phyloP scores from a whole-genome alignment of 306 rosid genomes.

The Purshia tridentata region DNA sequence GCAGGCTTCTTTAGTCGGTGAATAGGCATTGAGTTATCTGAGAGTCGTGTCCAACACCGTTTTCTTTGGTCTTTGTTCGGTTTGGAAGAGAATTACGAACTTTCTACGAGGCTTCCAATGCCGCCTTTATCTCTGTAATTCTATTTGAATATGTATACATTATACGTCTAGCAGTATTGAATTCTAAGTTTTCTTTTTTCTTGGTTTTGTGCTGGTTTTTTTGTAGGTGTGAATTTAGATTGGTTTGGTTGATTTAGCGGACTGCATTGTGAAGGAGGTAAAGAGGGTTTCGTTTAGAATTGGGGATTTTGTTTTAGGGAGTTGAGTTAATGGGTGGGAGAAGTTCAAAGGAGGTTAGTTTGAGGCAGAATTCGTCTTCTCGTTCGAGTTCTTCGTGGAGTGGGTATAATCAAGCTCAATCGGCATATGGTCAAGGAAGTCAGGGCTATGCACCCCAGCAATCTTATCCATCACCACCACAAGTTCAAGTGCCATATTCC shows the following conservation, averaged over 20 bases:
- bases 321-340: slow-evolving; percentile 68
- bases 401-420: slow-evolving; percentile 22
- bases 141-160: not conserved
- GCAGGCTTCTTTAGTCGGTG: slow-evolving; percentile 39
- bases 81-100: not conserved
- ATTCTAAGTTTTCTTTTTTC: not conserved
- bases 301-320: slow-evolving; percentile 1
- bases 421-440: slow-evolving; percentile 45
- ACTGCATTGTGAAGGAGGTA: slow-evolving; percentile 24
- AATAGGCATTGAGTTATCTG: not conserved
- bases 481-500: too few relatives aligned
- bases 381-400: slow-evolving; percentile 39
- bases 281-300: slow-evolving; percentile 23
- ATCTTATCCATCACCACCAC: slow-evolving; percentile 36
- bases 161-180: not conserved
- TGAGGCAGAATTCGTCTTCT: slow-evolving; percentile 41
- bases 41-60: slow-evolving; percentile 29
- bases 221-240: slow-evolving; percentile 14
- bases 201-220: slow-evolving; percentile 19
- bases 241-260: slow-evolving; percentile 17
- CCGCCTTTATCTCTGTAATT: not conserved
- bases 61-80: not conserved
- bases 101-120: not conserved
- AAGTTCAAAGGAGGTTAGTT: slow-evolving; percentile 58
- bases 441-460: slow-evolving; percentile 45